Conservation (phyloP, 345 rosid genomes). For the Dipteronia dyeriana region DNA sequence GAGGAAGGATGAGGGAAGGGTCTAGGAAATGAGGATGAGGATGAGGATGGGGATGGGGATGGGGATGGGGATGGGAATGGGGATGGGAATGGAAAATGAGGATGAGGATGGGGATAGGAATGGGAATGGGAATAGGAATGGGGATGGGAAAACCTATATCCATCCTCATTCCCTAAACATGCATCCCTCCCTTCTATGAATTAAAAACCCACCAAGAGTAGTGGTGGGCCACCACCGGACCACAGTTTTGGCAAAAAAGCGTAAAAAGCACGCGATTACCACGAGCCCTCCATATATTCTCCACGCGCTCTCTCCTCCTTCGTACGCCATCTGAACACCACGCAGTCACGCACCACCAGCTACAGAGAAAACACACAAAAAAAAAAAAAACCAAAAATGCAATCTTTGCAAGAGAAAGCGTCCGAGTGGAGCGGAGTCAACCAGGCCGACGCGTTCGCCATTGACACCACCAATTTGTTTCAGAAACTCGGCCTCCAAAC, state of each 20-base stretch:
- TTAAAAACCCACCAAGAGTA: neutral
- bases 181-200: too few relatives aligned
- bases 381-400: conserved; percentile 41
- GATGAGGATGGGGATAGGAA: too few relatives aligned
- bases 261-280: conserved; percentile 39
- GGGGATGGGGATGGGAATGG: too few relatives aligned
- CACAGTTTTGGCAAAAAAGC: conserved; percentile 18
- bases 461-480: conserved; percentile 71
- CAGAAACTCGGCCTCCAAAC: conserved; percentile 77
- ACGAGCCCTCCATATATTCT: conserved; percentile 7
- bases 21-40: too few relatives aligned
- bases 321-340: neutral
- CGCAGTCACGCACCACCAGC: neutral
- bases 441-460: conserved; percentile 73
- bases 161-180: too few relatives aligned
- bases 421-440: conserved; percentile 84
- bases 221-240: conserved; percentile 15
- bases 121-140: too few relatives aligned
- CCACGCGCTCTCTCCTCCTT: conserved; percentile 15
- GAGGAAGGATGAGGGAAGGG: too few relatives aligned
- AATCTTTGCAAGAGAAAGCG: conserved; percentile 80
- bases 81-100: too few relatives aligned
- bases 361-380: too few relatives aligned
- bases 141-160: too few relatives aligned
- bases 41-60: too few relatives aligned